Conservation (phyloP, 257 asterid species). For the Solanum pinnatisectum region DNA sequence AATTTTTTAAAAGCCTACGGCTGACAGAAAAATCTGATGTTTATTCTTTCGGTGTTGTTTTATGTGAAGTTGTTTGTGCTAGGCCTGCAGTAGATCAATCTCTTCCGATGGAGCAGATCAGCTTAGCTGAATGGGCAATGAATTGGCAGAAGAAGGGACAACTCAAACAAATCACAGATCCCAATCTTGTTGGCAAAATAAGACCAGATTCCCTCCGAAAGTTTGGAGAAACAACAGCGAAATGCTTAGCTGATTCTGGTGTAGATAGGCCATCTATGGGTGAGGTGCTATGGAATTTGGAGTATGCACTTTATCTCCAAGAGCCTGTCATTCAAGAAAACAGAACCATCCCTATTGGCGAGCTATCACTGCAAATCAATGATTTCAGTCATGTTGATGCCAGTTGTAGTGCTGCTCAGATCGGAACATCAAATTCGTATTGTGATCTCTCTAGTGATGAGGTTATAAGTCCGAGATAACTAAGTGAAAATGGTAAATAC, state of each 20-base stretch:
- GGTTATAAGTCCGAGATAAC: no score
- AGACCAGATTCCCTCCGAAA: neutral
- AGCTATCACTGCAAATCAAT: no score
- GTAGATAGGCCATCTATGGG: neutral
- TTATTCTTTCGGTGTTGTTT: neutral
- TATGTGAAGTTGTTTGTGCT: neutral
- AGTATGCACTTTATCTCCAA: neutral
- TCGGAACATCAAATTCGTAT: no score
- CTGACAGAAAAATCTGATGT: neutral
- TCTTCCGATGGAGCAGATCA: rapidly evolving
- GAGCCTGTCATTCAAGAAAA: neutral
- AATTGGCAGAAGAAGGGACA: rapidly evolving
- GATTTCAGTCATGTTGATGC: no score
- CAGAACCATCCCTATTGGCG: neutral
- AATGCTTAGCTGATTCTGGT: neutral
- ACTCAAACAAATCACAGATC: neutral
- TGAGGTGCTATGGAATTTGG: neutral
- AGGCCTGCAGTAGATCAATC: rapidly evolving
- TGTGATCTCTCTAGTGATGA: no score
- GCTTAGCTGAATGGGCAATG: neutral
- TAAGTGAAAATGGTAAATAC: no score
- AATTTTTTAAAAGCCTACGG: rapidly evolving
- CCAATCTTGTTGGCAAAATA: rapidly evolving
- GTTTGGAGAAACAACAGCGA: neutral
- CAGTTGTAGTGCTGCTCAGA: no score